Evolutionary conservation across 805 yeast genomes (phyloP), one percentile per base, ranked within the genome.

Genomic region (Cyberlindnera bimundalis): DNA sequence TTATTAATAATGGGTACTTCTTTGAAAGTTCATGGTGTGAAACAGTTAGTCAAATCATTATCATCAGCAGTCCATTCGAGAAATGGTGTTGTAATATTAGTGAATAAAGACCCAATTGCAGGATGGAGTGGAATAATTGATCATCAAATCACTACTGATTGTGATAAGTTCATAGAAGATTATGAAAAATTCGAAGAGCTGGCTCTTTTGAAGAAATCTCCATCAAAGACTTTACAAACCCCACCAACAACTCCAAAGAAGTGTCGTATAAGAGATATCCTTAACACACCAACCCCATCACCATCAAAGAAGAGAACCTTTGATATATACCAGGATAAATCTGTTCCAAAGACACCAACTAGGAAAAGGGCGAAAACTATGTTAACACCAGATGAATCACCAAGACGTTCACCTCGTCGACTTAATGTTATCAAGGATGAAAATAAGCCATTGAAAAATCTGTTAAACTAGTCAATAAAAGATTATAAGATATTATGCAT

Each of bases 1-100:
- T 70, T 93, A 35, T 64, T 91, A n/a, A 84, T 91, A 10, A 81
- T 87, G 74, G 99, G 99, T 0, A 93, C 99, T 0, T 87, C 96
- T 5, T 68, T 93, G 29, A 85, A 81, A 64, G 98, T 91, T 11
- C 85, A 82, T 50, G 99, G 99, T 1, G 90, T 93, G 34, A 84
- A 80, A 56, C 78, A 76, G 49, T 67, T 91, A 16, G 96, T 90
- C 2, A 75, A 77, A 46, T 72, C 73, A 17, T 60, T 86, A 46
- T 79, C 95, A 34, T 74, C 74, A 46, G 75, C 75, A 15, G 80
- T 90, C 15, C 95, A 84, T 56, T 81, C 76, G n/a, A 73, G 72
- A 27, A 87, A 84, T 16, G 99, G 98, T 0, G 66, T 74, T 23
- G 95, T 89, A 1, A 65, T 91, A 0, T 73, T 87, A 42, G 71